Evolutionary conservation across 345 rosid species (phyloP).

Genomic region (Eucalyptus microcorys): DNA sequence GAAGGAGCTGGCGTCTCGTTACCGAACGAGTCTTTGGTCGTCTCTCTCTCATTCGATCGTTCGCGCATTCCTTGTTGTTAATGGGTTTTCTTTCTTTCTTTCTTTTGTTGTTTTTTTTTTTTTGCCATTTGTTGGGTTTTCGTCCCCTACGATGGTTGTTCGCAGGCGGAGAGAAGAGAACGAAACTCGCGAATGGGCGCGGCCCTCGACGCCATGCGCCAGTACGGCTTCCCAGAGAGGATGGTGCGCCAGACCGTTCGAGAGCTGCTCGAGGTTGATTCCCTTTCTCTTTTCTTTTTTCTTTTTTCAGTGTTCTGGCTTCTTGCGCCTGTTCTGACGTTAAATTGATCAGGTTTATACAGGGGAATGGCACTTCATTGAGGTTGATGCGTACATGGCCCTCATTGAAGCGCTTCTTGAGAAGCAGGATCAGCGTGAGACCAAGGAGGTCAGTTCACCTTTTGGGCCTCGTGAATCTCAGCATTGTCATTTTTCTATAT

Average conservation of each 20-base stretch:
- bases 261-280: slow-evolving; percentile 21
- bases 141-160: neutral
- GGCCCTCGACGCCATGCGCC: slow-evolving; percentile 28
- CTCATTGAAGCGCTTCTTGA: slow-evolving; percentile 25
- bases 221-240: slow-evolving; percentile 7
- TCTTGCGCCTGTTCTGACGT: neutral
- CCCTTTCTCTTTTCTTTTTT: neutral
- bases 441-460: neutral
- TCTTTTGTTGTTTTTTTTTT: too few relatives aligned
- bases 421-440: neutral
- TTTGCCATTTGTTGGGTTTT: neutral
- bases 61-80: neutral
- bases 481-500: neutral
- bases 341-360: slow-evolving; percentile 8
- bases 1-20: neutral
- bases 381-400: slow-evolving; percentile 15
- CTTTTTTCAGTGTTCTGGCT: neutral
- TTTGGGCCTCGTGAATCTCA: neutral
- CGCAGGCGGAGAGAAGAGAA: neutral
- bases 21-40: neutral
- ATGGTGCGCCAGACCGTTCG: slow-evolving; percentile 1
- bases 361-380: slow-evolving; percentile 33
- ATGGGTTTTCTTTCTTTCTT: neutral
- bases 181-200: slow-evolving; percentile 24
- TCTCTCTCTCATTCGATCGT: neutral